Evolutionary conservation across 495 filamentous ascomycete genomes (phyloP).

Genomic region (Cercophora scortea): DNA sequence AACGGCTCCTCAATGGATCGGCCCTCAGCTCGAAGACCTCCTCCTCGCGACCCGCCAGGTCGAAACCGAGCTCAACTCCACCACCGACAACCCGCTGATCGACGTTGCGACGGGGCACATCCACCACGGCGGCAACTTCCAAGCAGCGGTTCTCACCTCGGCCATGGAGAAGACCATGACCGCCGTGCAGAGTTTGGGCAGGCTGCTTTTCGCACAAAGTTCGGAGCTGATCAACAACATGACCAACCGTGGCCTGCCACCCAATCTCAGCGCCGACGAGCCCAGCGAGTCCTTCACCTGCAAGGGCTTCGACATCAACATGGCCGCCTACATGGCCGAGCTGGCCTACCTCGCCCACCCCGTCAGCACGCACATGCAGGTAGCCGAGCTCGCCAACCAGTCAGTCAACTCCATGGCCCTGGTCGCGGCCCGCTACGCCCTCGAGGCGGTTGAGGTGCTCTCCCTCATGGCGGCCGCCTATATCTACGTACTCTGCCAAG

Average conservation of each 20-base stretch:
- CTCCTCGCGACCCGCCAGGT: constrained; percentile 46
- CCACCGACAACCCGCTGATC: constrained; percentile 57
- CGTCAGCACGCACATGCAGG: constrained; percentile 49
- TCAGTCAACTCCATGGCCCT: constrained; percentile 54
- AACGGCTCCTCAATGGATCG: constrained; percentile 58
- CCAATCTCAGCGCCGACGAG: constrained; percentile 52
- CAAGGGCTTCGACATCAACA: constrained; percentile 58
- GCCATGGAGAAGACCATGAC: constrained; percentile 55
- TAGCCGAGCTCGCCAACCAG: constrained; percentile 56
- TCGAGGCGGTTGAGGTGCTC: constrained; percentile 47
- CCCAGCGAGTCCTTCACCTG: constrained; percentile 47
- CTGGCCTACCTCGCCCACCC: constrained; percentile 48
- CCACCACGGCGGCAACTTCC: constrained; percentile 58
- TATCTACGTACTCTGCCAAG: constrained; percentile 45
- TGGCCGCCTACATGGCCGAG: constrained; percentile 57
- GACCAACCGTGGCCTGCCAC: constrained; percentile 50
- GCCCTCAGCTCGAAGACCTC: constrained; percentile 55
- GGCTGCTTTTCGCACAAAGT: constrained; percentile 50
- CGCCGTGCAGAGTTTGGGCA: constrained; percentile 49
- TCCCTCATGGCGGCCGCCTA: constrained; percentile 44
- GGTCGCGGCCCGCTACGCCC: constrained; percentile 47
- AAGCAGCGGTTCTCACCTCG: constrained; percentile 49
- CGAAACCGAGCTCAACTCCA: constrained; percentile 53
- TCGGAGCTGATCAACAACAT: constrained; percentile 51
- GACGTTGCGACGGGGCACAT: constrained; percentile 28